A percentile compares a stretch with the other conserved stretches of the same genome.
phyloP scores from a whole-genome alignment of 2,329 filamentous ascomycete genomes.

The Dactylonectria estremocensis region DNA sequence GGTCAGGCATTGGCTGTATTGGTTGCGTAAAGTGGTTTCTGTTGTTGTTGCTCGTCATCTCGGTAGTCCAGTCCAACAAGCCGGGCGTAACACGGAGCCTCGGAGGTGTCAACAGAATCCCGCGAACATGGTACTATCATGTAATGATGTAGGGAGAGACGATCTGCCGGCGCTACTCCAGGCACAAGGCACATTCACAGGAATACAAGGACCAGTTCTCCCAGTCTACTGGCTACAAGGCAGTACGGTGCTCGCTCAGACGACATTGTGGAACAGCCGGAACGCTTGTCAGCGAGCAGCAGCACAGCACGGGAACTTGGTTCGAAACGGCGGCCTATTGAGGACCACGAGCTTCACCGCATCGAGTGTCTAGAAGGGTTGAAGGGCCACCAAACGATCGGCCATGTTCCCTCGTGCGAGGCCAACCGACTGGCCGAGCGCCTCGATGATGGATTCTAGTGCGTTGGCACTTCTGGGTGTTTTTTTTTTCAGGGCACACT shows the following conservation, averaged over 20 bases:
- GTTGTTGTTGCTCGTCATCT: background rate
- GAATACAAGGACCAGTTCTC: background rate
- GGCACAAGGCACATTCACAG: background rate
- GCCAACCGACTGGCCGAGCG: background rate
- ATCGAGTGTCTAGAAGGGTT: background rate
- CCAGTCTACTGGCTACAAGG: background rate
- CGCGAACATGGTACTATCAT: background rate
- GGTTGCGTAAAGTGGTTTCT: background rate
- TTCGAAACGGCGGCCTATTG: background rate
- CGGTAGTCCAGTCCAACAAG: background rate
- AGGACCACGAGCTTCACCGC: conserved; percentile 1
- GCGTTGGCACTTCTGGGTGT: background rate
- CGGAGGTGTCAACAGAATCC: background rate
- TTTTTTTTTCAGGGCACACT: background rate
- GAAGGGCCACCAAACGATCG: background rate
- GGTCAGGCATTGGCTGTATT: background rate
- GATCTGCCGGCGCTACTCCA: background rate
- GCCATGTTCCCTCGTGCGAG: background rate
- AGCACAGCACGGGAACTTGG: background rate
- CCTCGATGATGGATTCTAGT: background rate
- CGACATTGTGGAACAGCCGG: background rate
- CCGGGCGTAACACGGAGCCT: background rate
- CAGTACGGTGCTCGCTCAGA: background rate
- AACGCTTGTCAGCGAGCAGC: background rate
- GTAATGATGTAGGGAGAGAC: background rate